Base-by-base conservation (phyloP, 164 flowering plant genomes). In the Piper longum region DNA sequence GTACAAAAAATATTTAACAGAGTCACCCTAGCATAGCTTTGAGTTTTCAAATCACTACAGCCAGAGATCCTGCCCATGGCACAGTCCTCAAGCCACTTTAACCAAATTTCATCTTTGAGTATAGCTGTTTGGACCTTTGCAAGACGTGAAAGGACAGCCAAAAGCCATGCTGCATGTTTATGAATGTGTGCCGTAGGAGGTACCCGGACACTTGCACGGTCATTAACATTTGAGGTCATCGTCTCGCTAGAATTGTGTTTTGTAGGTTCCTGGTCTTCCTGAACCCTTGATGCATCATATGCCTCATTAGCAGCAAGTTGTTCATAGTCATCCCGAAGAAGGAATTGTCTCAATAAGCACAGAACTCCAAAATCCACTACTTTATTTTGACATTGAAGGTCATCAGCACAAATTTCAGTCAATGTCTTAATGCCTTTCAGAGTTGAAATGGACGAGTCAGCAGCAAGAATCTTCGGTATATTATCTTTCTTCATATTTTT, bases 41-140 rank as follows among this genome's bases (percentile, higher is more conserved):
- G 91, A 68, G 81, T 68, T 72, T 95, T 95, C 26, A 72, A 81
- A 76, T 95, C 99, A 78, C 73, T 78, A 74, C 96, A 88, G 56
- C 99, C 97, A 60, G 89, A 78, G 56, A 95, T 81, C 71, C 68
- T 81, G 65, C 96, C 97, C 72, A 74, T 78, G 18, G 99, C 96
- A 82, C 99, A 91, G 51, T 87, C 93, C 60, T 88, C 96, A 73
- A 95, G 96, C 99, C 99, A 95, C 63, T 75, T 79, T 73, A 85
- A 85, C 96, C 85, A 87, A 64, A 66, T 62, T 72, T 81, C 77
- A 75, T 95, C 99, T 14, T 70, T 79, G 54, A 70, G 4, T 62
- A 95, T 73, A 43, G 57, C 76, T 70, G 87, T 79, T 76, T 81
- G 83, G 44, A 84, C 96, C 65, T 89, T 82, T 43, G 95, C 96